Evolutionary conservation across 768 basidiomycete genomes (phyloP).

Genomic region (Tulasnella sp.): DNA sequence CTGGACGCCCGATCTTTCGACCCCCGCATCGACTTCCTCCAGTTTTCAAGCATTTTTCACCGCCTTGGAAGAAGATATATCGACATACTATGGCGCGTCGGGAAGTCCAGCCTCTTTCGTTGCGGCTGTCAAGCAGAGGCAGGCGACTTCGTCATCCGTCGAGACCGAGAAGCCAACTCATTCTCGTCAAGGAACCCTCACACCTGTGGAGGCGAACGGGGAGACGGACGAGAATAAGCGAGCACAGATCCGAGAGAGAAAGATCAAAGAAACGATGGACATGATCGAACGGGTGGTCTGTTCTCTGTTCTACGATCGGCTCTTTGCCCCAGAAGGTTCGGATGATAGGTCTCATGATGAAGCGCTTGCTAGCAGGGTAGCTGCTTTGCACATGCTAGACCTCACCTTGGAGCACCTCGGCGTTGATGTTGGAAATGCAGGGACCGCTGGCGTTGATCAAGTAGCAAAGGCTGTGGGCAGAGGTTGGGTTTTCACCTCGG

Average conservation of each 20-base stretch:
- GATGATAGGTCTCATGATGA: constrained; percentile 86
- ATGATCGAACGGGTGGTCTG: constrained; percentile 69
- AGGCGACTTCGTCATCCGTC: not conserved
- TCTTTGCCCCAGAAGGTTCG: constrained; percentile 72
- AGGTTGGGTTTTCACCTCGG: constrained; percentile 46
- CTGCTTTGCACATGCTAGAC: constrained; percentile 88
- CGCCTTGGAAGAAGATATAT: constrained; percentile 60
- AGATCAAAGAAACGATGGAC: constrained; percentile 59
- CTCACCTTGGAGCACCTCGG: constrained; percentile 85
- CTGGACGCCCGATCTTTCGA: constrained; percentile 32
- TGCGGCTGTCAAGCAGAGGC: not conserved
- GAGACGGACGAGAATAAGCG: constrained; percentile 33
- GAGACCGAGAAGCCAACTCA: not conserved
- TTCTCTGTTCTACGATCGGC: constrained; percentile 78
- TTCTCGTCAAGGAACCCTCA: not conserved
- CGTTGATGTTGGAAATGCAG: constrained; percentile 57
- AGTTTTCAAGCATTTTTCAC: constrained; percentile 69
- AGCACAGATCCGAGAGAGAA: constrained; percentile 33
- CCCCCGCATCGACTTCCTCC: constrained; percentile 41
- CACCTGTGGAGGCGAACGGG: constrained; percentile 17
- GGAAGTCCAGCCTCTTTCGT: constrained; percentile 36
- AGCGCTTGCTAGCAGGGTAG: constrained; percentile 80
- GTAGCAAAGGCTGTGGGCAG: constrained; percentile 73
- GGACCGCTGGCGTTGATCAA: constrained; percentile 42
- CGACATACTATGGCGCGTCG: constrained; percentile 36